Conservation (phyloP, 2,329 filamentous ascomycete genomes). For the Bisporella sp. region DNA sequence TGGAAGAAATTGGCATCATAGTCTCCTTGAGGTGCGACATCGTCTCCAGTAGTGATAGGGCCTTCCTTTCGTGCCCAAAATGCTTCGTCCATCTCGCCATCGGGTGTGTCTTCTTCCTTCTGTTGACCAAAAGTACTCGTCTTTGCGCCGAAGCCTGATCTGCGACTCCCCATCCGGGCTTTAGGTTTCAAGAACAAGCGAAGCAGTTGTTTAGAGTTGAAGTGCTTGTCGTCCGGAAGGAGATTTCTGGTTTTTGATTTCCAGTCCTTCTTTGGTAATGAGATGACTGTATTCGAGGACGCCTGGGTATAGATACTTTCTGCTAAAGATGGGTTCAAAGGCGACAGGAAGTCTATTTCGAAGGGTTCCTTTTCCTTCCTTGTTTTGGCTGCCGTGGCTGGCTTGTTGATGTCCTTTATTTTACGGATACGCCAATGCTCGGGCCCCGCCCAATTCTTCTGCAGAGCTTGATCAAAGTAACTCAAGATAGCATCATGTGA, state of each 20-base stretch:
- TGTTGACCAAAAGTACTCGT: slow-evolving; percentile 36
- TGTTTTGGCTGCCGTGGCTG: slow-evolving; percentile 50
- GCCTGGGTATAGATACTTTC: slow-evolving; percentile 79
- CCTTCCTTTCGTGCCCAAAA: slow-evolving; percentile 79
- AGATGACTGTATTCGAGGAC: slow-evolving; percentile 72
- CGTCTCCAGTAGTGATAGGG: slow-evolving; percentile 39
- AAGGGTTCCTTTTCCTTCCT: slow-evolving; percentile 96
- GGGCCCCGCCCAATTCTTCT: slow-evolving; percentile 97
- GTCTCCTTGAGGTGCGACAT: slow-evolving; percentile 58
- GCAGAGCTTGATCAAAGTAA: slow-evolving; percentile 93
- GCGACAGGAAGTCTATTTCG: slow-evolving; percentile 80
- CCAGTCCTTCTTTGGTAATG: slow-evolving; percentile 88
- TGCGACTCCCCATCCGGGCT: slow-evolving; percentile 68
- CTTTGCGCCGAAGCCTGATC: slow-evolving; percentile 41
- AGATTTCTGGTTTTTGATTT: slow-evolving; percentile 89
- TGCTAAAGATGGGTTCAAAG: slow-evolving; percentile 63
- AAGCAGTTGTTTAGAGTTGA: slow-evolving; percentile 86
- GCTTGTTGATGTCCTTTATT: slow-evolving; percentile 73
- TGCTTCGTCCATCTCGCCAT: slow-evolving; percentile 84
- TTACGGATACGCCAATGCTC: slow-evolving; percentile 97
- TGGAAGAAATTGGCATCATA: slow-evolving; percentile 98
- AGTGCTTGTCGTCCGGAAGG: slow-evolving; percentile 95
- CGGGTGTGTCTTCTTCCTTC: slow-evolving; percentile 49
- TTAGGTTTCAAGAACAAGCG: slow-evolving; percentile 93
- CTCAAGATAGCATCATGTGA: slow-evolving; percentile 91